A percentile compares a stretch with the other conserved stretches of the same genome.
These are phyloP conservation scores for Diaporthe vaccinii DNA, from an alignment of 2,329 filamentous ascomycete genomes.

Conservation along the genomic window DNA sequence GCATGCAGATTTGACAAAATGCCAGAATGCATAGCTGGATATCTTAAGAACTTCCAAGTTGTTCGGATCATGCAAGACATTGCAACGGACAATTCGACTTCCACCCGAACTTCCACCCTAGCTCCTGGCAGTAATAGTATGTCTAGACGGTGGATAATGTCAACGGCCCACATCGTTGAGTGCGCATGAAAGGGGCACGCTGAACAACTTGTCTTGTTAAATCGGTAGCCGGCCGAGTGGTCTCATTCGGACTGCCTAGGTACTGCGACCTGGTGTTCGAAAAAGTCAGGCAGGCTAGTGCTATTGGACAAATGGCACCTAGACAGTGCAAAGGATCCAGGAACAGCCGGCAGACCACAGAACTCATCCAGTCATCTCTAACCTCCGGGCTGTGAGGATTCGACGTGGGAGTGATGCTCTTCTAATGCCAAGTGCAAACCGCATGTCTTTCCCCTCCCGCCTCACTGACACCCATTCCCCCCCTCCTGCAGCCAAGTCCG, in stretches of 20 bases:
- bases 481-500: background rate
- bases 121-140: constrained; percentile 2
- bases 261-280: background rate
- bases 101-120: background rate
- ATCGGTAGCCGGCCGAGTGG: background rate
- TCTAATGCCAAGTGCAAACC: background rate
- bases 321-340: background rate
- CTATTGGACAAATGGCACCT: background rate
- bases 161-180: background rate
- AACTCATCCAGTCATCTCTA: background rate
- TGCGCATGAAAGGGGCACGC: constrained; percentile 10
- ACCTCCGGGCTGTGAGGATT: background rate
- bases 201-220: background rate
- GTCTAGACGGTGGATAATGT: background rate
- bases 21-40: background rate
- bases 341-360: background rate
- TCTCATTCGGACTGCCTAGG: background rate
- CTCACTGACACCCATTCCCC: background rate
- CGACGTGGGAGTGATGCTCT: background rate
- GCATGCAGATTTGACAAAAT: background rate
- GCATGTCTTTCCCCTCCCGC: background rate
- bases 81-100: background rate
- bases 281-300: background rate
- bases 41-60: background rate
- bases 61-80: constrained; percentile 24